Conservation (phyloP, 371 early-diverging fungal species). For the Mortierella sp. region DNA sequence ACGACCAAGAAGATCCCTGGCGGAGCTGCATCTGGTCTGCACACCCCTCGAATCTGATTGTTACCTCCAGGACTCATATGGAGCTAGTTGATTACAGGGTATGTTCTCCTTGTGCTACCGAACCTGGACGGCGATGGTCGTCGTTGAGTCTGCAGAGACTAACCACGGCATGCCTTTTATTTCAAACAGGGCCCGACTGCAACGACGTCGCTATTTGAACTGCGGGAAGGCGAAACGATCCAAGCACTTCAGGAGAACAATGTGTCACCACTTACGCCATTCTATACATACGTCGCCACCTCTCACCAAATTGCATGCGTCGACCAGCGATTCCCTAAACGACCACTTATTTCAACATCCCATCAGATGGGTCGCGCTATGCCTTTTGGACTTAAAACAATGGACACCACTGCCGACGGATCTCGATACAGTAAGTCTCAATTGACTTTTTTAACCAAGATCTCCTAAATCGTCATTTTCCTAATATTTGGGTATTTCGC, state of each 20-base stretch:
- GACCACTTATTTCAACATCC: constrained; percentile 44
- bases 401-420: constrained; percentile 22
- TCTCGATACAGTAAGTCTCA: constrained; percentile 21
- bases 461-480: background rate
- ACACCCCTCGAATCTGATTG: constrained; percentile 33
- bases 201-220: constrained; percentile 20
- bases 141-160: background rate
- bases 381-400: constrained; percentile 43
- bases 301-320: constrained; percentile 44
- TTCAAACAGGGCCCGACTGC: constrained; percentile 13
- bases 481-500: background rate
- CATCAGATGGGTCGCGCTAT: constrained; percentile 37
- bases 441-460: no score
- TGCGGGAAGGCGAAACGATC: constrained; percentile 22
- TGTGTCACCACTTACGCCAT: constrained; percentile 17
- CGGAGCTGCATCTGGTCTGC: constrained; percentile 41
- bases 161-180: background rate
- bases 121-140: background rate
- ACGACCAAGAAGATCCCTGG: constrained; percentile 32
- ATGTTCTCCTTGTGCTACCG: background rate
- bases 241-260: constrained; percentile 40
- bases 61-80: constrained; percentile 30
- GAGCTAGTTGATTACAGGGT: constrained; percentile 45
- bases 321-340: constrained; percentile 46
- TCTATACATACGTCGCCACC: constrained; percentile 46